phyloP scores from a whole-genome alignment of 371 early-diverging fungal species.

The Circinella minor region DNA sequence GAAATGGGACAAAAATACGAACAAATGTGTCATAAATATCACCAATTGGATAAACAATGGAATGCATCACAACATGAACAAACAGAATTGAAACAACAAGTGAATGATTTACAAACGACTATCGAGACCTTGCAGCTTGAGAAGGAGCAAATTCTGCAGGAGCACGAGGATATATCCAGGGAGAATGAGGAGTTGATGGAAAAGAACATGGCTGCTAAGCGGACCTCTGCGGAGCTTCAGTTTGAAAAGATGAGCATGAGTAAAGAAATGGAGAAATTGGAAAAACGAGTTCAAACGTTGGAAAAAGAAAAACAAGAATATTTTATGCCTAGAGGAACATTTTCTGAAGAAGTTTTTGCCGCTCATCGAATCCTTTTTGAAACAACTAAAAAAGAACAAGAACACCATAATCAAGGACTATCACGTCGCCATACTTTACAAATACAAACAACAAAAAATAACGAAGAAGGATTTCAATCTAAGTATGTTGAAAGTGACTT shows the following conservation, averaged over 20 bases:
- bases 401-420: background rate
- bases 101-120: conserved; percentile 14
- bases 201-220: conserved; percentile 44
- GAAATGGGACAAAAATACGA: conserved; percentile 51
- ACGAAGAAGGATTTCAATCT: conserved; percentile 30
- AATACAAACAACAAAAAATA: background rate
- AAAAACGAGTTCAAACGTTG: conserved; percentile 27
- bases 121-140: conserved; percentile 18
- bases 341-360: conserved; percentile 55
- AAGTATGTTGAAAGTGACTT: conserved; percentile 49
- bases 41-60: conserved; percentile 32
- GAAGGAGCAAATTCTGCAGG: conserved; percentile 35
- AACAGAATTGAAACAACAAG: conserved; percentile 22
- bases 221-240: conserved; percentile 44
- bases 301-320: conserved; percentile 48
- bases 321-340: conserved; percentile 44
- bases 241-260: conserved; percentile 39
- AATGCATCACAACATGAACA: conserved; percentile 25
- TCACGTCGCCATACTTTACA: conserved; percentile 1
- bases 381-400: conserved; percentile 24
- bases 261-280: conserved; percentile 39
- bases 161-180: conserved; percentile 38
- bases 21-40: conserved; percentile 40
- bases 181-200: conserved; percentile 43
- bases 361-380: conserved; percentile 44